phyloP scores from a whole-genome alignment of 768 basidiomycete genomes.

The Cystobasidium onofrii region DNA sequence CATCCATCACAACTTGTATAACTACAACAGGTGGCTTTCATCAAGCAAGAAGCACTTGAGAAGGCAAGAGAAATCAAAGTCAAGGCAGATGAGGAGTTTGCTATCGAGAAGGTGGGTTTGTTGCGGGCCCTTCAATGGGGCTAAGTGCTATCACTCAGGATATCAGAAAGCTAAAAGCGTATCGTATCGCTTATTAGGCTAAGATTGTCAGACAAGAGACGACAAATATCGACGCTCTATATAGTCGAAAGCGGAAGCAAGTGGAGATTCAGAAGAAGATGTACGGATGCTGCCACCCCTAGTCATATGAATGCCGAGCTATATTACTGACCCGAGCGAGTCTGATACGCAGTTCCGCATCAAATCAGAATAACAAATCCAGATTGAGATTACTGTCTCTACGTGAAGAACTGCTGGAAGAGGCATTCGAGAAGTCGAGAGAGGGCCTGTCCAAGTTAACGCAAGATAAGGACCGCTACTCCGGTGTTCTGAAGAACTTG shows the following conservation, averaged over 20 bases:
- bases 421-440: constrained; percentile 70
- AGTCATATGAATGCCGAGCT: not conserved
- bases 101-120: constrained; percentile 79
- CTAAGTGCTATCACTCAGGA: not conserved
- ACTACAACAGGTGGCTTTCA: constrained; percentile 24
- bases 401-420: constrained; percentile 83
- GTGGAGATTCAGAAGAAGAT: constrained; percentile 93
- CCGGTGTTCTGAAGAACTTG: constrained; percentile 70
- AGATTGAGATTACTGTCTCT: constrained; percentile 80
- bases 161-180: not conserved
- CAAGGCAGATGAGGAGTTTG: constrained; percentile 97
- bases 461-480: constrained; percentile 61
- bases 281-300: too few species aligned
- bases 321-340: not conserved
- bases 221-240: constrained; percentile 83
- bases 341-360: constrained; percentile 63
- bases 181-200: constrained; percentile 53
- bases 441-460: constrained; percentile 57
- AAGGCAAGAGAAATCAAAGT: constrained; percentile 94
- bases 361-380: constrained; percentile 91
- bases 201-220: constrained; percentile 96
- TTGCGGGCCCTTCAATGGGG: not conserved
- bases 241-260: constrained; percentile 92
- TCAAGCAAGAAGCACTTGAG: constrained; percentile 84
- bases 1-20: not conserved